A percentile compares a stretch with the other conserved stretches of the same genome.
phyloP scores from a whole-genome alignment of 345 rosid species.

The Euphorbia pulcherrima region DNA sequence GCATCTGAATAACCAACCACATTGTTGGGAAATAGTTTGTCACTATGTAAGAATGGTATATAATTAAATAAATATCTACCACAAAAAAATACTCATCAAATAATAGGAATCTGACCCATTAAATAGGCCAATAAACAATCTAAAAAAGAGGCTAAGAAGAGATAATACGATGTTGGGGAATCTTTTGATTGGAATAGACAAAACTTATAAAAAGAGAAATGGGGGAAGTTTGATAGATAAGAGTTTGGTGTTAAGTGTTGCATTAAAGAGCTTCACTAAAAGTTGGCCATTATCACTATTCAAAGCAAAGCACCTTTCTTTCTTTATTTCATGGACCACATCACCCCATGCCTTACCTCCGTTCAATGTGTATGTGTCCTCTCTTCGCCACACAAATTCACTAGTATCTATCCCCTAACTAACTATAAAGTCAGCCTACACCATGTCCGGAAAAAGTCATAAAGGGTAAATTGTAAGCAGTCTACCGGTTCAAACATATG shows the following conservation, averaged over 20 bases:
- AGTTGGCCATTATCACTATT: background rate
- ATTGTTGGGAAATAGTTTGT: background rate
- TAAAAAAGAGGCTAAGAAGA: background rate
- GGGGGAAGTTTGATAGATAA: background rate
- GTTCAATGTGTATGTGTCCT: background rate
- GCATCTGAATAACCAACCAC: background rate
- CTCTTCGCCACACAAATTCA: constrained; percentile 20
- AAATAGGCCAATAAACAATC: background rate
- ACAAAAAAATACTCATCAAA: no score
- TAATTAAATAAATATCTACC: no score
- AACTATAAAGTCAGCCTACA: no score
- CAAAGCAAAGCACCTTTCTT: no score
- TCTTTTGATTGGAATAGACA: background rate
- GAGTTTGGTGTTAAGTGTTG: constrained; percentile 15
- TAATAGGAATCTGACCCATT: background rate
- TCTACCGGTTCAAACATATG: no score
- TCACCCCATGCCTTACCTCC: no score
- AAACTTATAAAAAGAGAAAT: background rate
- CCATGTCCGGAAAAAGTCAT: no score
- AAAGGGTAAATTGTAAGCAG: no score
- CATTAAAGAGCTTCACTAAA: constrained; percentile 18
- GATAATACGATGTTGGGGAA: no score
- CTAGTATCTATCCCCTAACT: no score
- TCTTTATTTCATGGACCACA: constrained; percentile 41
- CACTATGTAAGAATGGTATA: background rate